A percentile compares a stretch with the other conserved stretches of the same genome.
phyloP scores from a whole-genome alignment of 169 alveolate species.

The Cryptosporidium ubiquitum region DNA sequence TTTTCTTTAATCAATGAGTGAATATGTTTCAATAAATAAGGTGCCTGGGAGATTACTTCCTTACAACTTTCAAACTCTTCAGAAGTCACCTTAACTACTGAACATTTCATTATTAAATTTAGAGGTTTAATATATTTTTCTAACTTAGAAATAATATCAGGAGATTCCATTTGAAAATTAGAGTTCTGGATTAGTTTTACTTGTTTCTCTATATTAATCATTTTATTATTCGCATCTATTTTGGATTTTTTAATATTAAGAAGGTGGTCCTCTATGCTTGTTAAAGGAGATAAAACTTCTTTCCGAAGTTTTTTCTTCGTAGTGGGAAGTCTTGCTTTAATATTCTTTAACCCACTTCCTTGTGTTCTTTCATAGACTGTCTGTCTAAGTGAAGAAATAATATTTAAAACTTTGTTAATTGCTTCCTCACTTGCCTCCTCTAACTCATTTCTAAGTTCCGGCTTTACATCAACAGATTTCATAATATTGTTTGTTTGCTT shows the following conservation, averaged over 20 bases:
- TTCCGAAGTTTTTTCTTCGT: conserved; percentile 11
- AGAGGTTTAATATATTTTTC: conserved; percentile 29
- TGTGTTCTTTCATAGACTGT: conserved; percentile 27
- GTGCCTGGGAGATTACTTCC: conserved; percentile 26
- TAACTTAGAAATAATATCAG: not conserved
- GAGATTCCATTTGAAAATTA: not conserved
- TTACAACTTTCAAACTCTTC: conserved; percentile 25
- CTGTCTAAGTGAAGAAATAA: conserved; percentile 20
- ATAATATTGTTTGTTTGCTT: not conserved
- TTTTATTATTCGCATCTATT: not conserved
- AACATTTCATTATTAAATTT: conserved; percentile 49
- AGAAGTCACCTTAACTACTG: conserved; percentile 14
- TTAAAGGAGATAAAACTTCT: conserved; percentile 29
- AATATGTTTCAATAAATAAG: not conserved
- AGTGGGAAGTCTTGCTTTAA: conserved; percentile 39
- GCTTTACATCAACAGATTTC: not conserved
- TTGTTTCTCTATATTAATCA: conserved; percentile 44
- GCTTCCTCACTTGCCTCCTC: conserved; percentile 16
- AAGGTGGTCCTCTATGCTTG: conserved; percentile 7
- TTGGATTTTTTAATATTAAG: conserved; percentile 12
- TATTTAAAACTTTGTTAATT: not conserved
- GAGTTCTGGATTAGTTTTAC: not conserved
- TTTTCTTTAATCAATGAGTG: not conserved
- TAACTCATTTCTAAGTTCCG: not conserved
- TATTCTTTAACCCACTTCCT: conserved; percentile 41